phyloP scores from a whole-genome alignment of 306 rosid genomes.

The Carpinus viminea region DNA sequence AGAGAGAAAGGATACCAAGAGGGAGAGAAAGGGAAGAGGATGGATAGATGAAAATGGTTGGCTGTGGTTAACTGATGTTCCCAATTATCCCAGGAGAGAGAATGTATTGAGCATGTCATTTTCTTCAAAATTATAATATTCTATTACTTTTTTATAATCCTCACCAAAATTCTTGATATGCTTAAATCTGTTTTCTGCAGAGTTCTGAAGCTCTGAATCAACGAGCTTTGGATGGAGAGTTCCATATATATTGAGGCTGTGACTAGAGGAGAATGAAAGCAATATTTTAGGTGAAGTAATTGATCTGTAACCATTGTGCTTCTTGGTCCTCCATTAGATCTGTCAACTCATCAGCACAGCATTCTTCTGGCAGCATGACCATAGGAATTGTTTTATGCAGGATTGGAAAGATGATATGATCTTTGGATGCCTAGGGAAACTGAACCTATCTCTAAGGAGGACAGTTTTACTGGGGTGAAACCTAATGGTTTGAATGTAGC shows the following conservation, averaged over 20 bases:
- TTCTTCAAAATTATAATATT: background rate
- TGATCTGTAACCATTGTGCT: background rate
- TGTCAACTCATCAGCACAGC: background rate
- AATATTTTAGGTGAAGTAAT: background rate
- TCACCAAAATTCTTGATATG: constrained; percentile 10
- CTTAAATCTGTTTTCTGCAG: constrained; percentile 36
- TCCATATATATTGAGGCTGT: background rate
- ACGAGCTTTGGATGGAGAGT: constrained; percentile 62
- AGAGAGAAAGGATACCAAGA: background rate
- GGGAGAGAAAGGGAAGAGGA: background rate
- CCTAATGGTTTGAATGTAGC: no score
- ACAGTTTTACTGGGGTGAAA: no score
- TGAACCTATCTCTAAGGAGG: no score
- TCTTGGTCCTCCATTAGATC: background rate
- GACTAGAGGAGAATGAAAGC: background rate
- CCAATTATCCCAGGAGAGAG: background rate
- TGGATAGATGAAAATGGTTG: background rate
- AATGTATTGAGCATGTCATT: background rate
- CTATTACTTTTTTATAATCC: background rate
- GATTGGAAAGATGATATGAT: background rate
- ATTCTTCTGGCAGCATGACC: background rate
- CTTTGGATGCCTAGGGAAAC: no score
- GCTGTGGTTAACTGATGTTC: background rate
- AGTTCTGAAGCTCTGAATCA: constrained; percentile 99
- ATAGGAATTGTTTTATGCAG: no score